Conservation (phyloP, 1,139 yeast genomes). For the Suhomyces kunorum region DNA sequence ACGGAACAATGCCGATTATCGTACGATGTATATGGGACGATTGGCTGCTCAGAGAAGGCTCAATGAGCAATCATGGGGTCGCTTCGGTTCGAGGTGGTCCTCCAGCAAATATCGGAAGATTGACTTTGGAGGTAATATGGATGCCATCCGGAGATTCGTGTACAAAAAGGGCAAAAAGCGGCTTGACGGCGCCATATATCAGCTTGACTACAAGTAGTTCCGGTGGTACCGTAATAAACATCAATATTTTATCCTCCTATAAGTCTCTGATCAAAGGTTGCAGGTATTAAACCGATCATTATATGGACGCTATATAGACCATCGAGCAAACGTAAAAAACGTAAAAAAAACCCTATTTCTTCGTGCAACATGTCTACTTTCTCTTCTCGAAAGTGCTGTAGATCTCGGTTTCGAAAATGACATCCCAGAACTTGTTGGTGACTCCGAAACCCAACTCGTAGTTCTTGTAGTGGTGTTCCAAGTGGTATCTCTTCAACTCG, state of each 20-base stretch:
- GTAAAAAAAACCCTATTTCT: no score
- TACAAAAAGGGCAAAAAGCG: neutral
- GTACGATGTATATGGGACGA: constrained; percentile 12
- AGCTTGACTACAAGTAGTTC: neutral
- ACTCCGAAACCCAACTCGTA: constrained; percentile 97
- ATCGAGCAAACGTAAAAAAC: no score
- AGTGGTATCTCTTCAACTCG: constrained; percentile 80
- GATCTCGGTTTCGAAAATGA: constrained; percentile 74
- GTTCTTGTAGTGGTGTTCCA: constrained; percentile 97
- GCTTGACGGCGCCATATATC: neutral
- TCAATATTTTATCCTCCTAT: no score
- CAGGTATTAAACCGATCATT: neutral
- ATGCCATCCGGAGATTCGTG: neutral
- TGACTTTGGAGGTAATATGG: neutral
- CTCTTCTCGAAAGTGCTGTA: constrained; percentile 38
- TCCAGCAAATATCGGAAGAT: neutral
- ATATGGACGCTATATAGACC: no score
- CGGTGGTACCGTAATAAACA: neutral
- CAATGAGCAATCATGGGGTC: constrained; percentile 13
- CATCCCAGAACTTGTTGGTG: constrained; percentile 91
- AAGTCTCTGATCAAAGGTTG: neutral
- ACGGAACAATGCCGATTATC: constrained; percentile 6
- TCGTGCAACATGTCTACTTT: no score
- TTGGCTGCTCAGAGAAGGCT: constrained; percentile 12
- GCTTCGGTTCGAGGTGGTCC: neutral